These are phyloP conservation scores for Quercus dentata DNA, from an alignment of 306 rosid genomes.

Conservation along the genomic window DNA sequence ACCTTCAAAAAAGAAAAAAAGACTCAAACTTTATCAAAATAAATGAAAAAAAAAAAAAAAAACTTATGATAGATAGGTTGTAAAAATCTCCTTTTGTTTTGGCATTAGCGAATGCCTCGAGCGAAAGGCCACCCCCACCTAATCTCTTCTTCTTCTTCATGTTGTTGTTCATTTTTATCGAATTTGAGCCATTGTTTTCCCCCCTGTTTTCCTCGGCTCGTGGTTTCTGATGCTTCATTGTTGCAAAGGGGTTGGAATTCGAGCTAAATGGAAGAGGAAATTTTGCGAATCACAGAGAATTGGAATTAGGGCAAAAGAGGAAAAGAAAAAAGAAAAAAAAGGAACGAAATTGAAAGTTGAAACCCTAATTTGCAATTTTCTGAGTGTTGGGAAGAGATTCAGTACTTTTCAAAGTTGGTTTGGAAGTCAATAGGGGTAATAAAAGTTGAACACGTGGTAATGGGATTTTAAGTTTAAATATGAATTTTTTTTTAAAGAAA, in stretches of 20 bases:
- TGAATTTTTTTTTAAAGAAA: too few relatives aligned
- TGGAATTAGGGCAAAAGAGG: too few relatives aligned
- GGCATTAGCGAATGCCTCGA: slow-evolving; percentile 54
- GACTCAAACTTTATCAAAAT: not conserved
- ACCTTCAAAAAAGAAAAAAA: not conserved
- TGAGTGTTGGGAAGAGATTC: not conserved
- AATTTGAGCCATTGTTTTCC: slow-evolving; percentile 17
- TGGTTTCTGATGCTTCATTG: slow-evolving; percentile 40
- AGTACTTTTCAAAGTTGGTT: not conserved
- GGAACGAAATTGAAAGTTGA: not conserved
- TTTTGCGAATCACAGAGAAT: too few relatives aligned
- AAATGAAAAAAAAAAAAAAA: not conserved
- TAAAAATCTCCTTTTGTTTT: slow-evolving; percentile 53
- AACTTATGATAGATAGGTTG: slow-evolving; percentile 82
- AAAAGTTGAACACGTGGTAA: not conserved
- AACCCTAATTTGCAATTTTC: slow-evolving; percentile 11
- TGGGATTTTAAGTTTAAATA: too few relatives aligned
- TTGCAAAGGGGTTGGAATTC: not conserved
- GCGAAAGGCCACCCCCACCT: slow-evolving; percentile 68
- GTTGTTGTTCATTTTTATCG: slow-evolving; percentile 22
- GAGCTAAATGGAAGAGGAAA: slow-evolving; percentile 1
- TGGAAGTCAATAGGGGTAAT: not conserved
- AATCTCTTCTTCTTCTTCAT: slow-evolving; percentile 45
- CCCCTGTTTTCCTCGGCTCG: slow-evolving; percentile 20
- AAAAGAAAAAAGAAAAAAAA: not conserved